phyloP scores from a whole-genome alignment of 108 stramenopile species.

The Skeletonema menzelii region DNA sequence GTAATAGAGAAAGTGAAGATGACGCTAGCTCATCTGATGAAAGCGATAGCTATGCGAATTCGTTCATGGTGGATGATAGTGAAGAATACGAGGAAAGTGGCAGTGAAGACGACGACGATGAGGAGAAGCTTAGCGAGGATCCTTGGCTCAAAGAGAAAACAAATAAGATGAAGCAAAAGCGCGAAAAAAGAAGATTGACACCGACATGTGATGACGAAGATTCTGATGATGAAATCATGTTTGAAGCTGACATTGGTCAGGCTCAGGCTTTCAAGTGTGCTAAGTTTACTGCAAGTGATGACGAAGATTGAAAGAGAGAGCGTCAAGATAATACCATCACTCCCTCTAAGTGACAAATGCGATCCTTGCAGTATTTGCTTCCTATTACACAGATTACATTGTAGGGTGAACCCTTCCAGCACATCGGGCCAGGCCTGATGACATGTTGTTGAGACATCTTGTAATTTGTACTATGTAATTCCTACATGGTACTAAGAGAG shows the following conservation, averaged over 20 bases:
- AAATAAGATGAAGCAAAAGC: neutral
- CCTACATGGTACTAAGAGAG: no score
- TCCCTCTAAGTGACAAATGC: no score
- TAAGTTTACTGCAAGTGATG: neutral
- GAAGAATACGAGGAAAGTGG: neutral
- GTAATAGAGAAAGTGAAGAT: neutral
- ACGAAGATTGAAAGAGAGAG: neutral
- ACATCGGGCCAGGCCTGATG: no score
- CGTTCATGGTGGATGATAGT: neutral
- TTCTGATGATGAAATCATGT: neutral
- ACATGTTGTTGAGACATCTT: no score
- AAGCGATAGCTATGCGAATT: neutral
- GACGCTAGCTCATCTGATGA: neutral
- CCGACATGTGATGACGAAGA: neutral
- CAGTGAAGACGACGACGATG: conserved; percentile 3
- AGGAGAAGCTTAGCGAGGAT: conserved; percentile 11
- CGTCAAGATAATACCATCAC: no score
- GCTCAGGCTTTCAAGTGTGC: neutral
- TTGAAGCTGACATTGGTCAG: neutral
- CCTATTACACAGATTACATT: no score
- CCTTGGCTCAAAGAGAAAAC: conserved; percentile 8
- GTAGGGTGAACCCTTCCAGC: no score
- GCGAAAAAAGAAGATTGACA: neutral
- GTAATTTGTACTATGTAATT: no score
- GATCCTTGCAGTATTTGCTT: no score